These are phyloP conservation scores for Graphilbum fragrans DNA, from an alignment of 2,329 filamentous ascomycete genomes.

Conservation along the genomic window DNA sequence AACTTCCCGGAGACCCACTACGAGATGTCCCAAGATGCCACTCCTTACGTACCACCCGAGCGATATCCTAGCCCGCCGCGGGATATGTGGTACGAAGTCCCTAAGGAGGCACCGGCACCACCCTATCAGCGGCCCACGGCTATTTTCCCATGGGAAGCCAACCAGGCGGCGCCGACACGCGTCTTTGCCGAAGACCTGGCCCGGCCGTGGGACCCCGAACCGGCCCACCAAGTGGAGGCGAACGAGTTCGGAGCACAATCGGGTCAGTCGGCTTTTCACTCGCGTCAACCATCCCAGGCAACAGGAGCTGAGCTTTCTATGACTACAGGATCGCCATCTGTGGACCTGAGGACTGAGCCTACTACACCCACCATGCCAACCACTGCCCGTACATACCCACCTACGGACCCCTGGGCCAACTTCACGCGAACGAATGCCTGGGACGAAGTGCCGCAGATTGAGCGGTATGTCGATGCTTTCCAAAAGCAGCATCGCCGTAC, in stretches of 20 bases:
- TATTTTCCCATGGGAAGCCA: slow-evolving; percentile 85
- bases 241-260: slow-evolving; percentile 8
- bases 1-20: slow-evolving; percentile 74
- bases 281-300: slow-evolving; percentile 8
- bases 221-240: slow-evolving; percentile 22
- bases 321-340: slow-evolving; percentile 21
- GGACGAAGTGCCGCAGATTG: slow-evolving; percentile 84
- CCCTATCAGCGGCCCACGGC: slow-evolving; percentile 44
- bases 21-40: slow-evolving; percentile 65
- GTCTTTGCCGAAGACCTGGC: slow-evolving; percentile 42
- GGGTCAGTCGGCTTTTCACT: slow-evolving; percentile 13
- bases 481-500: slow-evolving; percentile 41
- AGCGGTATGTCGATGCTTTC: slow-evolving; percentile 70
- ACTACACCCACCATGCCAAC: slow-evolving; percentile 36
- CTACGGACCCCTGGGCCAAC: slow-evolving; percentile 55
- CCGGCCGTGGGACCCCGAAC: slow-evolving; percentile 3
- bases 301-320: slow-evolving; percentile 20
- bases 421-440: slow-evolving; percentile 79
- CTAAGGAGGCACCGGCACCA: slow-evolving; percentile 46
- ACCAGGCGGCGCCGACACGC: slow-evolving; percentile 49
- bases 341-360: slow-evolving; percentile 27
- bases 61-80: slow-evolving; percentile 73
- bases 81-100: slow-evolving; percentile 82
- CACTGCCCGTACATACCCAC: slow-evolving; percentile 24
- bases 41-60: slow-evolving; percentile 64